A percentile compares a stretch with the other conserved stretches of the same genome.
Evolutionary conservation across 805 yeast genomes (phyloP).

Genomic region (Sugiyamaella chiloensis): DNA sequence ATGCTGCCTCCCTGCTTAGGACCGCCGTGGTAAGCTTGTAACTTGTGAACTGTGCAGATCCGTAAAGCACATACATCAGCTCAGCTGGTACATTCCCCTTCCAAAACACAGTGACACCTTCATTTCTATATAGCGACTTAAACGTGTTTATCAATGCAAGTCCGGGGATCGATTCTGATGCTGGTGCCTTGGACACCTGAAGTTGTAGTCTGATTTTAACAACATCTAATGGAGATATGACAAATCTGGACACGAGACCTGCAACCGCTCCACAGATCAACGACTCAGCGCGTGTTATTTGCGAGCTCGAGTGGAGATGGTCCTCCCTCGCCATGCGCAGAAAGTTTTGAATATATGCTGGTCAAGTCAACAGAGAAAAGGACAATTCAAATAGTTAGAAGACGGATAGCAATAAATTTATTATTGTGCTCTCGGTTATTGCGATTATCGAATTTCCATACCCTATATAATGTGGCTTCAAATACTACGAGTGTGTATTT

Average conservation of each 20-base stretch:
- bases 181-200: constrained; percentile 36
- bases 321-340: constrained; percentile 12
- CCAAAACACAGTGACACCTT: constrained; percentile 82
- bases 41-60: constrained; percentile 78
- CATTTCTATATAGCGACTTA: constrained; percentile 48
- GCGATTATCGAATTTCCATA: too few species aligned
- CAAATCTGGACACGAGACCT: constrained; percentile 59
- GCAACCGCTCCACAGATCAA: constrained; percentile 68
- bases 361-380: too few species aligned
- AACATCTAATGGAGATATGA: constrained; percentile 76
- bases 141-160: constrained; percentile 32
- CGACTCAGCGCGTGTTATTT: constrained; percentile 52
- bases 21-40: constrained; percentile 53
- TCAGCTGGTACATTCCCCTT: constrained; percentile 95
- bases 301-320: constrained; percentile 41
- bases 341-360: too few species aligned
- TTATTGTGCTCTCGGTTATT: too few species aligned
- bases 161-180: constrained; percentile 26
- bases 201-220: constrained; percentile 74
- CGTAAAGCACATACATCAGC: constrained; percentile 76
- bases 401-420: too few species aligned
- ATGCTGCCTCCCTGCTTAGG: constrained; percentile 32
- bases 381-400: too few species aligned
- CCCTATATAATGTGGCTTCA: too few species aligned
- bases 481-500: too few species aligned